Evolutionary conservation across 768 basidiomycete genomes (phyloP).

Genomic region (Ramaria sp.): DNA sequence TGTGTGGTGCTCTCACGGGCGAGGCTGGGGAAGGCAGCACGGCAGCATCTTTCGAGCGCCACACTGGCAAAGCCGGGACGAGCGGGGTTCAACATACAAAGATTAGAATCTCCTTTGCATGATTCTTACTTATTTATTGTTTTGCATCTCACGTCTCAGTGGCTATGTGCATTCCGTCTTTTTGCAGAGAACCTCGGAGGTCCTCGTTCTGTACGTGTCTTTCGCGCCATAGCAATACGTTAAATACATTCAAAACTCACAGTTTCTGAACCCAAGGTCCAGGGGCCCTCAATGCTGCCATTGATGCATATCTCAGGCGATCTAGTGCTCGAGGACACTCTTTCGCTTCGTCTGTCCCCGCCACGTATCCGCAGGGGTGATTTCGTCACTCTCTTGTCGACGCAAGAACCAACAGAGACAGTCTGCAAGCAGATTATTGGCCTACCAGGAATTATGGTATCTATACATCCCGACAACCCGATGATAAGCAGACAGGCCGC

Average conservation of each 20-base stretch:
- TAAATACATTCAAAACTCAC: not conserved
- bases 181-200: conserved; percentile 51
- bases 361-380: conserved; percentile 57
- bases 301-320: conserved; percentile 54
- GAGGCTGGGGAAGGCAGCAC: not conserved
- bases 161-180: conserved; percentile 46
- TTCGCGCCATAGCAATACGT: too few relatives aligned
- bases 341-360: conserved; percentile 39
- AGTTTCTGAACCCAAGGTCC: conserved; percentile 31
- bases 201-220: conserved; percentile 34
- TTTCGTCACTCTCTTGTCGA: conserved; percentile 61
- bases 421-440: conserved; percentile 89
- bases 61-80: not conserved
- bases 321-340: conserved; percentile 48
- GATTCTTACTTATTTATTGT: not conserved
- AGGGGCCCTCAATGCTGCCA: conserved; percentile 74
- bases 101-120: not conserved
- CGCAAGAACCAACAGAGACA: conserved; percentile 48
- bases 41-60: not conserved
- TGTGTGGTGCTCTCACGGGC: too few relatives aligned
- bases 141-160: not conserved
- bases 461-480: conserved; percentile 55
- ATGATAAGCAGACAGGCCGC: conserved; percentile 21
- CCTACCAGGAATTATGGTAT: conserved; percentile 79
- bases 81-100: not conserved